A percentile compares a stretch with the other conserved stretches of the same genome.
These are phyloP conservation scores for Austroboletus festivus DNA, from an alignment of 768 basidiomycete genomes.

Conservation along the genomic window DNA sequence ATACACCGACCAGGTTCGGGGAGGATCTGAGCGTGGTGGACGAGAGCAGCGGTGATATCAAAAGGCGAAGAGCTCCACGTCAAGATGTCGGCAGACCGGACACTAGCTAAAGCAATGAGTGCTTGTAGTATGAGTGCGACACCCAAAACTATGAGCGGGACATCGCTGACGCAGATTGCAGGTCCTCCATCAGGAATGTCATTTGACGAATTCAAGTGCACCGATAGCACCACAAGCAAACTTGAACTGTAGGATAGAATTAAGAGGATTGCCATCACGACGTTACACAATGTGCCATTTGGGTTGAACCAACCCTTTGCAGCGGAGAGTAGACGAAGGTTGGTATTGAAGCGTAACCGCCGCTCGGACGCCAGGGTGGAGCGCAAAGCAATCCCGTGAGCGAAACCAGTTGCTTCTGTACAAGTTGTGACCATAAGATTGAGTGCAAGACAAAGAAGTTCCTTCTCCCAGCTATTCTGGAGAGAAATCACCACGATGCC, in stretches of 20 bases:
- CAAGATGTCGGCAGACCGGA: slow-evolving; percentile 20
- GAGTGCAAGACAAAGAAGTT: slow-evolving; percentile 24
- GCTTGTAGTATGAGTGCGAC: slow-evolving; percentile 22
- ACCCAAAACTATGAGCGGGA: slow-evolving; percentile 30
- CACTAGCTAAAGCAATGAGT: slow-evolving; percentile 22
- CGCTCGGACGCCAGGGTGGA: slow-evolving; percentile 25
- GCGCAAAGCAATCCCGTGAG: slow-evolving; percentile 28
- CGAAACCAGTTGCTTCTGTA: slow-evolving; percentile 29
- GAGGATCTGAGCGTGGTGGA: slow-evolving; percentile 24
- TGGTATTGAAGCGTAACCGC: slow-evolving; percentile 28
- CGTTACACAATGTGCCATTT: slow-evolving; percentile 22
- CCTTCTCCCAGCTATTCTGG: slow-evolving; percentile 9
- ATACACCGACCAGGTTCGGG: slow-evolving; percentile 24
- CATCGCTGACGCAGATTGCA: slow-evolving; percentile 20
- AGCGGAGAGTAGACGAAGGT: slow-evolving; percentile 29
- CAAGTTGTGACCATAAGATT: slow-evolving; percentile 27
- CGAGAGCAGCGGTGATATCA: slow-evolving; percentile 29
- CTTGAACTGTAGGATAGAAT: slow-evolving; percentile 29
- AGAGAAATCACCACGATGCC: slow-evolving; percentile 23
- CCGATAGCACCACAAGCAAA: slow-evolving; percentile 19
- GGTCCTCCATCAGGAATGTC: neutral
- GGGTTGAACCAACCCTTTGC: slow-evolving; percentile 15
- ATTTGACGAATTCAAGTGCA: slow-evolving; percentile 18
- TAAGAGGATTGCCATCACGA: slow-evolving; percentile 27
- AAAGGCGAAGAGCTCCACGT: slow-evolving; percentile 35